Base-by-base conservation (phyloP, 768 basidiomycete species). In the Dictyophora rubrovolvata region DNA sequence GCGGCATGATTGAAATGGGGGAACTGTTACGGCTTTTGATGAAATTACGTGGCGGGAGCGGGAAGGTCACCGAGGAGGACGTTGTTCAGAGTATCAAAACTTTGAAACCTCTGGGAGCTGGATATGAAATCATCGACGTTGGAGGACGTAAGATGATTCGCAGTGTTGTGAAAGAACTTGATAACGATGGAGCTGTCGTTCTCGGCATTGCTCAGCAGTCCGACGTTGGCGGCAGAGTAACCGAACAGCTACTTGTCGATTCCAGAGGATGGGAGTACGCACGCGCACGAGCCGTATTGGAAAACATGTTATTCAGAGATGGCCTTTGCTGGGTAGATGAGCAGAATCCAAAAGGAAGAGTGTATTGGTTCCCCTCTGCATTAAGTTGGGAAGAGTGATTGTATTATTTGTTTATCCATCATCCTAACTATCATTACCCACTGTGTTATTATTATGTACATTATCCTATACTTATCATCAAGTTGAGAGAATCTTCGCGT, bases 301-400 rank as follows among this genome's bases (percentile, higher is more conserved):
- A 93, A 65, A 93, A 94, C 62, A 93, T 95, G 84, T 79, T 94
- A 14, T 76, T 91, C 62, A 78, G 87, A 23, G 93, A 98, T 62
- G 95, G 94, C 1, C 74, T 95, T 22, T 94, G 91, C 60, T 99
- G 96, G 96, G 68, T 98, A 33, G 96, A 99, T 66, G 86, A 90
- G 22, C 93, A 96, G 70, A 90, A 88, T 55, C 82, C 83, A 63
- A 69, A 68, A 16, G 75, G 73, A 33, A 83, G 28, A 76, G 77
- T 59, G 81, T 95, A 92, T 68, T 97, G 93, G 93, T 77, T 95
- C 11, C 86, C 87, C 1, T 89, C 89, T 12, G 87, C 86, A 2
- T 88, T 95, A 80, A 79, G 79, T 60, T 96, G 91, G 90, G 87
- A 89, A 60, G 73, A 80, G 55, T 87, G 69, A 21, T 23, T 22